Base-by-base conservation (phyloP, 2,329 filamentous ascomycete species). In the Aspergillus ruber region DNA sequence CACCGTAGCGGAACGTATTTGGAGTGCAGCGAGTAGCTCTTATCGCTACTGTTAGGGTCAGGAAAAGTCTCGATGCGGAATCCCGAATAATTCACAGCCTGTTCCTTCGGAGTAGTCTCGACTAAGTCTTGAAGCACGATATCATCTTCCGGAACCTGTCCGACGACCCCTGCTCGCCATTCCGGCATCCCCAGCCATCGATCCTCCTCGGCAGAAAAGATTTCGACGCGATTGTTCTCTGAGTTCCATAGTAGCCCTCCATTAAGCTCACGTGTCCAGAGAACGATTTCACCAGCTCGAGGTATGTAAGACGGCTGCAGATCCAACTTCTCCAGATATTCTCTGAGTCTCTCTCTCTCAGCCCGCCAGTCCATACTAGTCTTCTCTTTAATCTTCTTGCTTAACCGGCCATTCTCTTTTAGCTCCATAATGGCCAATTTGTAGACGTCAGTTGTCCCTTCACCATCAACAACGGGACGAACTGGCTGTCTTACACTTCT, bases 161-260 rank as follows among this genome's bases (percentile, higher is more conserved):
- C 73, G 9, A 84, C 65, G 0, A 81, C 66, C 1, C 80, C 81
- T 1, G 76, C 80, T 54, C 79, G 74, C 81, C 81, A 84, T 6
- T 61, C 47, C 0, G 78, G 76, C 15, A 56, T 53, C 0, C 65
- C 68, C 3, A 56, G 50, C 51, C 66, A 74, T 20, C 50, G 53
- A 18, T 60, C 49, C n/a, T 64, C 56, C 9, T 60, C 48, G 2
- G 53, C 47, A 8, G 68, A 65, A 42, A 68, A 72, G 1, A 68
- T 59, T 44, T 68, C 62, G 42, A 67, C 57, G 13, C 53, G 45
- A 3, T 55, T 48, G 1, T 53, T 60, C 3, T 58, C 51, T 1
- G 53, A 44, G 44, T 75, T 67, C 50, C 59, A 70, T 15, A 62
- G 51, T 7, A 75, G 56, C 21, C 66, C 65, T n/a, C 64, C 64